These are phyloP conservation scores for Ogataea methylovora DNA, from an alignment of 805 yeast genomes.

Conservation along the genomic window DNA sequence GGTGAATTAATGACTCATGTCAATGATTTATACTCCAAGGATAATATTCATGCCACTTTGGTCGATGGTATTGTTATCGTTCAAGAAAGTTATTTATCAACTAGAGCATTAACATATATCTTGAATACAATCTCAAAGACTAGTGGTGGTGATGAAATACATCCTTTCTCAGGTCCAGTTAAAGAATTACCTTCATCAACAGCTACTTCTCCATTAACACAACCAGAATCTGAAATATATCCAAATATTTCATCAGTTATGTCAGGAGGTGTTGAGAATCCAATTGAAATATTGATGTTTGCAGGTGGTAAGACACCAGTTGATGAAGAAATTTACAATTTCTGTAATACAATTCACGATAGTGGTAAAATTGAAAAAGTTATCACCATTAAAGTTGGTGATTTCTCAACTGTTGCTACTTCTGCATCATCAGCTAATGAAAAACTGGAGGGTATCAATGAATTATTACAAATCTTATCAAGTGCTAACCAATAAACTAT, in stretches of 20 bases:
- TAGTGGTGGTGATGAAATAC: slow-evolving; percentile 6
- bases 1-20: slow-evolving; percentile 85
- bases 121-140: slow-evolving; percentile 28
- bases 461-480: slow-evolving; percentile 46
- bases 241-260: slow-evolving; percentile 7
- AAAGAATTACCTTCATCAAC: slow-evolving; percentile 11
- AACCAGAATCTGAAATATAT: slow-evolving; percentile 8
- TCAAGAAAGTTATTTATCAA: slow-evolving; percentile 53
- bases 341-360: slow-evolving; percentile 35
- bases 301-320: slow-evolving; percentile 63
- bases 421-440: slow-evolving; percentile 43
- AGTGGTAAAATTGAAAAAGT: slow-evolving; percentile 33
- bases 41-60: slow-evolving; percentile 69
- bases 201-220: slow-evolving; percentile 9
- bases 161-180: slow-evolving; percentile 9
- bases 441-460: slow-evolving; percentile 63
- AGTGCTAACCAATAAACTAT: slow-evolving; percentile 5
- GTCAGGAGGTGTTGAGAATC: slow-evolving; percentile 1
- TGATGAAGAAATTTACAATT: slow-evolving; percentile 62
- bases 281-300: slow-evolving; percentile 39
- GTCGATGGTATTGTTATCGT: slow-evolving; percentile 64
- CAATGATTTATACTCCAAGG: slow-evolving; percentile 61
- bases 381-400: slow-evolving; percentile 56
- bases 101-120: slow-evolving; percentile 50
- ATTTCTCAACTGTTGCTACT: slow-evolving; percentile 32